Percentiles rank a stretch among this genome's conserved stretches.
phyloP scores from a whole-genome alignment of 78 protist genomes.

The slime mould (Dictyostelium discoideum) region dicty_2.7 NC_007089.4:4445001-4445500 shows the following conservation, averaged over 20 bases:
- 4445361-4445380: not conserved
- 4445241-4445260: conserved; percentile 43
- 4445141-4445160: conserved; percentile 42
- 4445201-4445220: conserved; percentile 14
- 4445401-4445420: not conserved
- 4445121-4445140: conserved; percentile 54
- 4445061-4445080: conserved; percentile 28
- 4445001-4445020: not conserved
- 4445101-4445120: conserved; percentile 56
- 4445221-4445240: conserved; percentile 10
- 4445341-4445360: not conserved
- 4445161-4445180: not conserved
- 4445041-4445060: conserved; percentile 39
- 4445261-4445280: not conserved
- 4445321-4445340: not conserved
- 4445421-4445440: conserved; percentile 25
- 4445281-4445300: not conserved
- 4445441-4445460: conserved; percentile 20
- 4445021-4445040: not conserved
- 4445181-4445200: not conserved
- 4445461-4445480: conserved; percentile 47
- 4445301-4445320: not conserved
- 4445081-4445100: conserved; percentile 41
- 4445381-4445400: not conserved
- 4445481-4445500: not conserved